phyloP scores from a whole-genome alignment of 805 yeast species.

The Saccharomycopsis oosterbeekiorum region DNA sequence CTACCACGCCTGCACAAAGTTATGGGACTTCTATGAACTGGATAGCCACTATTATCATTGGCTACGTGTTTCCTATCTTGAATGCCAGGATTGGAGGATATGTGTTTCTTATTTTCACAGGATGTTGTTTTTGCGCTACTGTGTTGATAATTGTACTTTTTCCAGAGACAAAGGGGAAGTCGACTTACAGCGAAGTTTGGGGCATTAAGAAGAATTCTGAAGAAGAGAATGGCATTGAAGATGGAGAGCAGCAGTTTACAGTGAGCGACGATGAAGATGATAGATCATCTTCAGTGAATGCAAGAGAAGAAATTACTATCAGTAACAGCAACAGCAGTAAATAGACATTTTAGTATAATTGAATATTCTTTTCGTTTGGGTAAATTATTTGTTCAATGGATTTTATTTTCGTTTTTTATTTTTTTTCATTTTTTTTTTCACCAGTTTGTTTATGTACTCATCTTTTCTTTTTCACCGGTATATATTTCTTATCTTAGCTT shows the following conservation, averaged over 20 bases:
- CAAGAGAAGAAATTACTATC: background rate
- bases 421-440: too few species aligned
- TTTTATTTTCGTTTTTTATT: too few species aligned
- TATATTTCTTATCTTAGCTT: too few species aligned
- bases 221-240: background rate
- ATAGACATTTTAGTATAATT: background rate
- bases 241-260: background rate
- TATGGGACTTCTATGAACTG: slow-evolving; percentile 88
- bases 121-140: slow-evolving; percentile 41
- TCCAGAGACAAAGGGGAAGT: slow-evolving; percentile 72
- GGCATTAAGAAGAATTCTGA: slow-evolving; percentile 16
- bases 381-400: too few species aligned
- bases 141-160: slow-evolving; percentile 37
- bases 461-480: too few species aligned
- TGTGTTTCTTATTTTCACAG: slow-evolving; percentile 65
- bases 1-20: slow-evolving; percentile 82
- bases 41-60: slow-evolving; percentile 79
- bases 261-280: background rate
- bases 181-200: slow-evolving; percentile 64
- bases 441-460: too few species aligned
- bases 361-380: background rate
- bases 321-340: background rate
- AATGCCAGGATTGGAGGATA: slow-evolving; percentile 62
- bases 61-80: slow-evolving; percentile 69
- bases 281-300: background rate